Evolutionary conservation across 179 eudicot genomes (phyloP), one percentile per base, ranked within the genome.

Genomic region (Amaranthus tricolor): DNA sequence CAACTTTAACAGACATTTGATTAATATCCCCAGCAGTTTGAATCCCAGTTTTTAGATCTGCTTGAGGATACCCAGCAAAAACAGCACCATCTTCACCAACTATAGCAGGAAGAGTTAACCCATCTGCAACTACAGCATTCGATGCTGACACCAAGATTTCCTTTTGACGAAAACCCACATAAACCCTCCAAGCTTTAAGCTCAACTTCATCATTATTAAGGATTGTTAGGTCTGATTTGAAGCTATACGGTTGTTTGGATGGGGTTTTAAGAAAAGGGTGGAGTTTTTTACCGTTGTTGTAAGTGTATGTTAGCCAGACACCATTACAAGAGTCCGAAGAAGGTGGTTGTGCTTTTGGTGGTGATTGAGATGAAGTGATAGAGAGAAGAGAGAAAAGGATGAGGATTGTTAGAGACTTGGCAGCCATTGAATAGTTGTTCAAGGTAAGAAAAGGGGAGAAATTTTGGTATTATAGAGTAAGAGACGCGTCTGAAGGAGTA

Each of bases 21-120:
- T 67, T 77, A 20, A 58, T 11, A 76, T 92, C 91, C 0, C 97
- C 98, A 1, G 97, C 98, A 0, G 97, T 94, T 66, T 86, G 80
- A 68, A 85, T 87, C 19, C 82, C 98, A 5, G 94, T 83, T 62
- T 83, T 79, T 0, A 91, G 85, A 74, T 94, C 96, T 2, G 80
- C 59, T 48, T 31, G 60, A 5, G 91, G 86, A 13, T 73, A 88
- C 17, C 97, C 97, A 6, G 87, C 82, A 1, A 94, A 71, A 7
- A 86, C 82, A 3, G 84, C 78, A 1, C 96, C 97, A 20, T 82
- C 72, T 14, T 69, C 77, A 10, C 87, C 82, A 0, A 92, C 97
- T 3, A 75, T 43, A 0, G 82, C 88, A 0, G 97, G 97, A 4
- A 94, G 66, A 0, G 82, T 62, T 0, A 80, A 57, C 0, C 86